A percentile compares a stretch with the other conserved stretches of the same genome.
Evolutionary conservation across 441 rosid genomes (phyloP).

Genomic region (Syzygium syzygioides): DNA sequence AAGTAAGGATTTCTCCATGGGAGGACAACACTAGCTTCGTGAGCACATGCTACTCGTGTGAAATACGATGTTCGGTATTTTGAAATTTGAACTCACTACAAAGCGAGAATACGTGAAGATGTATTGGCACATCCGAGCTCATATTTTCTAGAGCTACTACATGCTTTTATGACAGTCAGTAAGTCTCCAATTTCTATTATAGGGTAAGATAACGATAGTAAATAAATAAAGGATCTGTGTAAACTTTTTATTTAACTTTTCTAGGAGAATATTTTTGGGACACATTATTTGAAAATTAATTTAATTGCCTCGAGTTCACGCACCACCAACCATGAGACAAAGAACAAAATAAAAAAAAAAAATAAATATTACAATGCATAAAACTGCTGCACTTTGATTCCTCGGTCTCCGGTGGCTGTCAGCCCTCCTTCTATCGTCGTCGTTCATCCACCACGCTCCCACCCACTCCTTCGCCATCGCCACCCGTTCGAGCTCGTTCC

Average conservation of each 20-base stretch:
- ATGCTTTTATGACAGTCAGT: background rate
- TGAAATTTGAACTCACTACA: background rate
- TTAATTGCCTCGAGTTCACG: no score
- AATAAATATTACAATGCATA: background rate
- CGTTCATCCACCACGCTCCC: constrained; percentile 1
- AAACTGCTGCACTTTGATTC: background rate
- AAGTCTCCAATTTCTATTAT: background rate
- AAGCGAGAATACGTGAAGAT: background rate
- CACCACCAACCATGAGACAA: background rate
- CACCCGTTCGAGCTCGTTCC: background rate
- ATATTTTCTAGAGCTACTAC: background rate
- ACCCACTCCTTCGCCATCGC: constrained; percentile 10
- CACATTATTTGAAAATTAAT: background rate
- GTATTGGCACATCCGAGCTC: background rate
- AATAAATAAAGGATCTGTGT: no score
- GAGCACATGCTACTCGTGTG: background rate
- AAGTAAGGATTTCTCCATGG: background rate
- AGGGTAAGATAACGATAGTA: no score
- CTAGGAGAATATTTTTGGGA: background rate
- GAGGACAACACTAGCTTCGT: background rate
- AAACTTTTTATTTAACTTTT: background rate
- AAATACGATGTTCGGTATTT: background rate
- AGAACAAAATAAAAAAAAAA: background rate
- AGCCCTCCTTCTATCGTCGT: background rate
- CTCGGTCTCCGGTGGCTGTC: background rate